A percentile compares a stretch with the other conserved stretches of the same genome.
phyloP scores from a whole-genome alignment of 139 green algal species.

The Micractinium conductrix region DNA sequence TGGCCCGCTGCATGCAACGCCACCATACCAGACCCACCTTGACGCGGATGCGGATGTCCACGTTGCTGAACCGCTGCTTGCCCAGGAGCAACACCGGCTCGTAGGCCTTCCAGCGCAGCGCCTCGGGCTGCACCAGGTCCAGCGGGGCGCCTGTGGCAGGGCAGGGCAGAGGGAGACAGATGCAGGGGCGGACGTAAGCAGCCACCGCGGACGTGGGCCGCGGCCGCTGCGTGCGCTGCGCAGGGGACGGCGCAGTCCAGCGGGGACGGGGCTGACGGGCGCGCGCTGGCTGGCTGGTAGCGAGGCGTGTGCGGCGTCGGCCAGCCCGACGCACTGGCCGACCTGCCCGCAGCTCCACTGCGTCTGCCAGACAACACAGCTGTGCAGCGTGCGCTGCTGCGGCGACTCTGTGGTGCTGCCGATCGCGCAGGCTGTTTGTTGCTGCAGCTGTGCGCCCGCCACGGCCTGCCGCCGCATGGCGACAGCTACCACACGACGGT shows the following conservation, averaged over 20 bases:
- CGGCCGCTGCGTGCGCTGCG: background rate
- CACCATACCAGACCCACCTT: too few species aligned
- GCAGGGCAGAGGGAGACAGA: background rate
- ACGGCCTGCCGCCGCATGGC: too few species aligned
- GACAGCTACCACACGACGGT: too few species aligned
- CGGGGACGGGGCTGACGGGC: too few species aligned
- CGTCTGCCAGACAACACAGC: background rate
- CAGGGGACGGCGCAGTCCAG: too few species aligned
- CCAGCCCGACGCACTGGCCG: too few species aligned
- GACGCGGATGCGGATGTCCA: slow-evolving; percentile 98
- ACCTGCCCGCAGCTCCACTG: too few species aligned
- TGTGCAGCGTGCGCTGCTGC: background rate
- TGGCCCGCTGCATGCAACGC: too few species aligned
- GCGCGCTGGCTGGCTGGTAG: too few species aligned
- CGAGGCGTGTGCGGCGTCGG: too few species aligned
- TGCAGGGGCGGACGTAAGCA: background rate
- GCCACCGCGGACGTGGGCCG: background rate
- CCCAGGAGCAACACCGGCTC: slow-evolving; percentile 97
- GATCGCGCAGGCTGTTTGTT: too few species aligned
- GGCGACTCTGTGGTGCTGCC: background rate
- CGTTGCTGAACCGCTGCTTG: slow-evolving; percentile 86
- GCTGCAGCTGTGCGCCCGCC: too few species aligned
- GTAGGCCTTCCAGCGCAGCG: slow-evolving; percentile 93
- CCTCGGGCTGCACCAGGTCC: slow-evolving; percentile 96
- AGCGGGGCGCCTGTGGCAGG: slow-evolving; percentile 79